A percentile compares a stretch with the other conserved stretches of the same genome.
Conservation (phyloP, 495 filamentous ascomycete species). For the Penicillium crystallinum region DNA sequence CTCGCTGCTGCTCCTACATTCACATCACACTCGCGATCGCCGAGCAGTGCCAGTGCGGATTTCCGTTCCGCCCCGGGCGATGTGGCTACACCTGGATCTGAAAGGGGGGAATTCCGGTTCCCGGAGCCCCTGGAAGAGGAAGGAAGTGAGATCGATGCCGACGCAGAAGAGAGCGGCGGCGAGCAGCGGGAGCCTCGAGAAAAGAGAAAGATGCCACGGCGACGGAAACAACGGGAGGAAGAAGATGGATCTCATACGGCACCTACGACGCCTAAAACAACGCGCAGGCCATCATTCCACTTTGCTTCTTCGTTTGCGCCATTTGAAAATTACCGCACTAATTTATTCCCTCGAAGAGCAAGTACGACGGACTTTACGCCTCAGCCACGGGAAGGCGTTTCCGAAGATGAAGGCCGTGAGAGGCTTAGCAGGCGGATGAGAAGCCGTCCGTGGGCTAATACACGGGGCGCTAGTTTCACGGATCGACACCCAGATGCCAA, state of each 20-base stretch:
- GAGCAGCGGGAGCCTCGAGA: conserved; percentile 39
- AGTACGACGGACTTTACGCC: conserved; percentile 62
- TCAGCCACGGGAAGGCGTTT: conserved; percentile 67
- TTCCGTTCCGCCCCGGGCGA: conserved; percentile 24
- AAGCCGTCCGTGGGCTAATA: conserved; percentile 47
- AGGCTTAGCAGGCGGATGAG: conserved; percentile 57
- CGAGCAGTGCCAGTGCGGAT: conserved; percentile 37
- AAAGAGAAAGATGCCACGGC: conserved; percentile 44
- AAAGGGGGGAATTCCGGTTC: conserved; percentile 48
- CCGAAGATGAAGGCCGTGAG: conserved; percentile 85
- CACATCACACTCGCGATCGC: conserved; percentile 39
- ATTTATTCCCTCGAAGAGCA: conserved; percentile 59
- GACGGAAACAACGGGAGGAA: conserved; percentile 48
- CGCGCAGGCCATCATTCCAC: conserved; percentile 40
- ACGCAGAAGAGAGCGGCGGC: conserved; percentile 63
- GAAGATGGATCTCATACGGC: conserved; percentile 52
- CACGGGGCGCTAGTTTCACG: conserved; percentile 52
- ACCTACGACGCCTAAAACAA: conserved; percentile 55
- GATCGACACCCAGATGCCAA: conserved; percentile 36
- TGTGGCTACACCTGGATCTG: conserved; percentile 36
- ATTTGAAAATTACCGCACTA: conserved; percentile 43
- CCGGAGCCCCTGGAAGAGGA: conserved; percentile 56
- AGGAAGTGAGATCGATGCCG: conserved; percentile 67
- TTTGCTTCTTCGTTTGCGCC: conserved; percentile 44
- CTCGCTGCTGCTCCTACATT: conserved; percentile 43